Evolutionary conservation across 495 filamentous ascomycete genomes (phyloP), one percentile per base, ranked within the genome.

Genomic region (Polyplosphaeria fusca): DNA sequence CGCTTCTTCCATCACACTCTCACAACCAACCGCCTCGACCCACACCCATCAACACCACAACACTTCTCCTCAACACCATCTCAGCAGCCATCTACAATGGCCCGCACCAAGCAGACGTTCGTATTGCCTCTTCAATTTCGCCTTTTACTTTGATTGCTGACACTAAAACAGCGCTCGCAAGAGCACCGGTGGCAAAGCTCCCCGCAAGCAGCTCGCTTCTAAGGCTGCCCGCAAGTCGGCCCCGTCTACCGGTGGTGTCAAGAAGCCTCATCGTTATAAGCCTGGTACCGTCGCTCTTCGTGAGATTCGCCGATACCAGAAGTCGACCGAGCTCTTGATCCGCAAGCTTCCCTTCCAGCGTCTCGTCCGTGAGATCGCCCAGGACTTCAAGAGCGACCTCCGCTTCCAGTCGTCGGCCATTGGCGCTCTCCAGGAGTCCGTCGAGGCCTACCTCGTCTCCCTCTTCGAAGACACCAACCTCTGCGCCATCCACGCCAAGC

Each of bases 301-400:
- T 92, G 93, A 99, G 82, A 99, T 99, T 75, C 94, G 93, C 91
- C 93, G 93, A 73, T 99, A 99, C 86, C 93, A 99, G 85, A 99
- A 99, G 85, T 96, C 91, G 67, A 99, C 93, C 70, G 93, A 99
- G 89, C 92, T 99, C 59, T 77, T 99, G 69, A 99, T 99, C 85
- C 93, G 93, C 85, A 99, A 99, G 89, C 90, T 99, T 68, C 93
- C 93, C 73, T 99, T 99, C 88, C 93, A 99, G 85, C 94, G 93
- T 81, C 83, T 99, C 71, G 93, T 99, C 61, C 93, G 93, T 87
- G 93, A 99, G 79, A 99, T 99, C 68, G 93, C 93, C 45, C 93
- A 99, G 77, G 93, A 99, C 81, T 99, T 97, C 90, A 99, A 99
- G 86, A 91, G 86, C 69, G 93, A 99, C 69, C 89, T 99, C 65